Evolutionary conservation across 2,329 filamentous ascomycete genomes (phyloP).

Genomic region (Fusarium foetens): DNA sequence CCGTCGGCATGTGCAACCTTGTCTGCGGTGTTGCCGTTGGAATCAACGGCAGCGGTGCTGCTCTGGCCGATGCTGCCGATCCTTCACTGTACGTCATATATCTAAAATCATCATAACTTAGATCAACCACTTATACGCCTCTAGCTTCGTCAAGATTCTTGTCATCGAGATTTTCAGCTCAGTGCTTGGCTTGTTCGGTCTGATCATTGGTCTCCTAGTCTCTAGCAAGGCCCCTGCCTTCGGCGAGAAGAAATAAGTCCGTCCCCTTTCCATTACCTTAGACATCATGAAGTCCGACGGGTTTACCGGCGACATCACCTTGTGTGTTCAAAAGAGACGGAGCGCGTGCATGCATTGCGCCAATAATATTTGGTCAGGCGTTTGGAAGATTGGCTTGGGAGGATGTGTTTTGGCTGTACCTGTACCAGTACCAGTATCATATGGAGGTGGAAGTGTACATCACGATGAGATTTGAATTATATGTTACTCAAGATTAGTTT

Average conservation of each 20-base stretch:
- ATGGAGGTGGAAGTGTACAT: slow-evolving; percentile 49
- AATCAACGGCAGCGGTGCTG: slow-evolving; percentile 97
- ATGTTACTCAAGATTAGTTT: slow-evolving; percentile 40
- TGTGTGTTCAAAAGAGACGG: slow-evolving; percentile 38
- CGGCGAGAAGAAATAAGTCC: slow-evolving; percentile 49
- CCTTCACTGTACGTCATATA: slow-evolving; percentile 76
- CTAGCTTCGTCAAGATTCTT: slow-evolving; percentile 96
- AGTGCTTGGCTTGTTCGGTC: slow-evolving; percentile 92
- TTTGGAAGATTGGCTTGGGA: slow-evolving; percentile 53
- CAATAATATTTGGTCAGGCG: slow-evolving; percentile 53
- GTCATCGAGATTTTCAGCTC: slow-evolving; percentile 99
- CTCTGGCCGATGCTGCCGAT: slow-evolving; percentile 94
- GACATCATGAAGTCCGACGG: slow-evolving; percentile 30
- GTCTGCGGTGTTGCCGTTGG: slow-evolving; percentile 96
- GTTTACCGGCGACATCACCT: slow-evolving; percentile 28
- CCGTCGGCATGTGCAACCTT: slow-evolving; percentile 94
- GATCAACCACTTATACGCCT: slow-evolving; percentile 36
- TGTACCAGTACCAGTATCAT: slow-evolving; percentile 51
- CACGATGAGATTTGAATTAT: slow-evolving; percentile 43
- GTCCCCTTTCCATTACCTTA: slow-evolving; percentile 1
- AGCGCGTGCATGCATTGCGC: slow-evolving; percentile 50
- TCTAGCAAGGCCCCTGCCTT: slow-evolving; percentile 86
- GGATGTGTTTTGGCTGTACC: slow-evolving; percentile 50
- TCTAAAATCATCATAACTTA: neutral
- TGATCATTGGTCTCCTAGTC: slow-evolving; percentile 92